phyloP scores from a whole-genome alignment of 2,329 filamentous ascomycete species.

The Phaeophleospora eucalypticola region DNA sequence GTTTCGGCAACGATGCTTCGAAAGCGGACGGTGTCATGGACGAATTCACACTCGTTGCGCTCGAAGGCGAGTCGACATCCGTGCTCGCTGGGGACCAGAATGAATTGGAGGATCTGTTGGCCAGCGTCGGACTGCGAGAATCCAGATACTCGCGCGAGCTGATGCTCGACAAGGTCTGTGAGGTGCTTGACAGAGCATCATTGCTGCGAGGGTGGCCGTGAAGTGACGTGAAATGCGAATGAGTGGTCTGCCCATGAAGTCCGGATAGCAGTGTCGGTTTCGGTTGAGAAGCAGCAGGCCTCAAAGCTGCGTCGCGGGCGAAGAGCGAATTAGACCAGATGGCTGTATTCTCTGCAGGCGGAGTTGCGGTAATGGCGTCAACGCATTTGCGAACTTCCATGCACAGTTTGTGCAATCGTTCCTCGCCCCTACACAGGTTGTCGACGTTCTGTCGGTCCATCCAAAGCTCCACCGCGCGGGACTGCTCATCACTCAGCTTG shows the following conservation, averaged over 20 bases:
- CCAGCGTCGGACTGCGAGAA: conserved; percentile 61
- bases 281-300: conserved; percentile 3
- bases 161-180: conserved; percentile 27
- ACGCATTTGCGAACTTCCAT: conserved; percentile 86
- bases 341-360: conserved; percentile 68
- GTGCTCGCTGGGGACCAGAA: conserved; percentile 88
- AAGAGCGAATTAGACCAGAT: conserved; percentile 91
- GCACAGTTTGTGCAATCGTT: conserved; percentile 89
- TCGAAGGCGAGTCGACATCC: conserved; percentile 60
- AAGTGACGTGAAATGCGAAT: conserved; percentile 18
- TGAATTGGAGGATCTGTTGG: conserved; percentile 70
- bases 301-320: conserved; percentile 52
- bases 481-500: conserved; percentile 93
- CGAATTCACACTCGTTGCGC: conserved; percentile 54
- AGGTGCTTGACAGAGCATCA: conserved; percentile 24
- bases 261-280: conserved; percentile 9
- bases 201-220: conserved; percentile 22
- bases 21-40: conserved; percentile 15
- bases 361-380: conserved; percentile 73
- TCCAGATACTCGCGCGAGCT: conserved; percentile 63
- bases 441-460: conserved; percentile 76
- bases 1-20: conserved; percentile 9
- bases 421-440: conserved; percentile 92
- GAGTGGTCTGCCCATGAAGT: conserved; percentile 11
- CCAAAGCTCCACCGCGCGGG: conserved; percentile 79